phyloP scores from a whole-genome alignment of 1,284 basidiomycete genomes.

The Moesziomyces parantarcticus region DNA sequence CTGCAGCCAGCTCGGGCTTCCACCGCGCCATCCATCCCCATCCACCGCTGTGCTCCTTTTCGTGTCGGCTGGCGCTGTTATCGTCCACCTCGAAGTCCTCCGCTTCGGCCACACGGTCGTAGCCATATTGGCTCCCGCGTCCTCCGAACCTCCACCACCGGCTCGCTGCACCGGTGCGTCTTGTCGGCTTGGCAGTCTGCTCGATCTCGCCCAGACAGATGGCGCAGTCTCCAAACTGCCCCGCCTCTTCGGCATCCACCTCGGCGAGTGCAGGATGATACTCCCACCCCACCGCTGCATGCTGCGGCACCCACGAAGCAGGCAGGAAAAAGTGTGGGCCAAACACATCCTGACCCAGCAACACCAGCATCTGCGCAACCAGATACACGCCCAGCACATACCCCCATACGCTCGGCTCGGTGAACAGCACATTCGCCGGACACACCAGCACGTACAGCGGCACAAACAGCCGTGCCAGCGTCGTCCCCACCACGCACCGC shows the following conservation, averaged over 20 bases:
- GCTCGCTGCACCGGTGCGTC: too few species aligned
- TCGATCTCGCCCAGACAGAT: conserved; percentile 40
- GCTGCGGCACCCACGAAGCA: conserved; percentile 18
- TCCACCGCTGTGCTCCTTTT: too few species aligned
- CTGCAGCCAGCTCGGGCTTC: conserved; percentile 14
- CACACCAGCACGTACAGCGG: conserved; percentile 82
- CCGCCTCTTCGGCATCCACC: conserved; percentile 1
- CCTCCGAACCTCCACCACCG: conserved; percentile 2
- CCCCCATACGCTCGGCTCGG: conserved; percentile 79
- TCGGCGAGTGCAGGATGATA: conserved; percentile 28
- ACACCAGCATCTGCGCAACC: conserved; percentile 74
- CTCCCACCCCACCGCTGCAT: conserved; percentile 25
- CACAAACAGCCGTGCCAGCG: conserved; percentile 77
- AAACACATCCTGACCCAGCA: conserved; percentile 80
- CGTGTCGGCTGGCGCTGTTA: background rate
- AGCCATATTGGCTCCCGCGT: background rate
- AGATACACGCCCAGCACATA: conserved; percentile 76
- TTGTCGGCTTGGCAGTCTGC: background rate
- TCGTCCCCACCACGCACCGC: conserved; percentile 82
- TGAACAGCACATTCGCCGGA: conserved; percentile 84
- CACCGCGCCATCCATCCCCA: conserved; percentile 1
- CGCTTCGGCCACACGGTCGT: conserved; percentile 17
- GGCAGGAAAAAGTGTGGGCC: conserved; percentile 86
- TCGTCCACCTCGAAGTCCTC: conserved; percentile 19
- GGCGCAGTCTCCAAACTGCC: conserved; percentile 29